A percentile compares a stretch with the other conserved stretches of the same genome.
These are phyloP conservation scores for Clitoria ternatea DNA, from an alignment of 306 rosid species.

Conservation along the genomic window DNA sequence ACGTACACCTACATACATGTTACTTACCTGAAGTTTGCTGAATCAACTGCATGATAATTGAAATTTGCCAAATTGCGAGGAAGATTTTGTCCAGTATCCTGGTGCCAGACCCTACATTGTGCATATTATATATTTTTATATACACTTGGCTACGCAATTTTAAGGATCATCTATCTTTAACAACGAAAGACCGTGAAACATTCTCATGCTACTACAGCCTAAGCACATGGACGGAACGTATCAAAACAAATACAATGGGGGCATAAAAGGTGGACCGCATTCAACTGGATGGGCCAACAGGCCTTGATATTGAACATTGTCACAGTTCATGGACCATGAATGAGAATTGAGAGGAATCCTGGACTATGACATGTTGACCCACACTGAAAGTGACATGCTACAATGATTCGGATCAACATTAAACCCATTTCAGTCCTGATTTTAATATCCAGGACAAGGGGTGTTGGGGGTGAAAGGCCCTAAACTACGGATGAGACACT, in stretches of 20 bases:
- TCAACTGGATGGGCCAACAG: constrained; percentile 4
- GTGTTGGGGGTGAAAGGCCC: too few species aligned
- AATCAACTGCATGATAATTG: too few species aligned
- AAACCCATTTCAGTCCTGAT: too few species aligned
- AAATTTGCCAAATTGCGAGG: too few species aligned
- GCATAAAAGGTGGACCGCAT: constrained; percentile 17
- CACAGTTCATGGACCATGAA: background rate
- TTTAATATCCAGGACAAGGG: too few species aligned
- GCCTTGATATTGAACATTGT: background rate
- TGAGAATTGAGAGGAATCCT: background rate
- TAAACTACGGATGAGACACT: too few species aligned
- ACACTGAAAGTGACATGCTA: constrained; percentile 23
- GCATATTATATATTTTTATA: background rate
- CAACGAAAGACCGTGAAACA: constrained; percentile 10
- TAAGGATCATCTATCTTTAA: constrained; percentile 2
- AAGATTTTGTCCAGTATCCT: too few species aligned
- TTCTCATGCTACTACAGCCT: constrained; percentile 5
- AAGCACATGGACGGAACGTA: constrained; percentile 18
- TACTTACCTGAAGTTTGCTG: too few species aligned
- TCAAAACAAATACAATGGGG: background rate
- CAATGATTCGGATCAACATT: too few species aligned
- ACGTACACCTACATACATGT: too few species aligned
- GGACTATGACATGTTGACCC: constrained; percentile 25
- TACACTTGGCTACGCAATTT: background rate
- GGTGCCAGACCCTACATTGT: background rate